Evolutionary conservation across 495 filamentous ascomycete genomes (phyloP), one percentile per base, ranked within the genome.

Genomic region (Podospora tetraspora): DNA sequence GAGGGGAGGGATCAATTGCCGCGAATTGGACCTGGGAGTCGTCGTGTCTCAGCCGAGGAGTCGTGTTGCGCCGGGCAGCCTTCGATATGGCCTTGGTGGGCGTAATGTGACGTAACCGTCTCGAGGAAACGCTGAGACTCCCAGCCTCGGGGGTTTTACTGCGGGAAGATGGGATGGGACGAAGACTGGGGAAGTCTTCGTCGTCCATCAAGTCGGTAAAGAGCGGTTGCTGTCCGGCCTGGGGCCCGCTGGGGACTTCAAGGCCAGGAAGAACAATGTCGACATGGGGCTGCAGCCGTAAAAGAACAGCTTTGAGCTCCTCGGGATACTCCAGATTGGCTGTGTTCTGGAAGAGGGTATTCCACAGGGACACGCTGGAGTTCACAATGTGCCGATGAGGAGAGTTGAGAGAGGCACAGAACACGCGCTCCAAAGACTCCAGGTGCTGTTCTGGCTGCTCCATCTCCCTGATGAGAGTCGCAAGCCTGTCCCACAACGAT

Each of bases 21-120:
- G 87, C 85, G 71, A 94, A 95, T 59, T 92, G 82, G 34, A 94
- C 82, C 69, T 94, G 91, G 6, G 92, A 93, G 76, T 94, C 85
- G 70, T 94, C 84, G 72, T 95, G 92, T 29, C 88, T 84, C 29
- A 87, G 78, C 25, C 81, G 84, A 3, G 80, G 75, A 22, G 75
- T 74, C 2, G 63, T 68, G 32, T 63, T 73, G 1, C 70, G 76
- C 9, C 66, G 67, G 9, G 59, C 73, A 52, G 24, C 62, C 68
- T 61, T 62, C 25, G 58, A 68, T 27, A 34, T 56, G 24, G 70
- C 73, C 64, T 62, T 62, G 16, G 68, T 75, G 12, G 79, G 74
- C 4, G 82, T 78, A 0, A 68, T 61, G 24, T 76, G 71, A 11
- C 68, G 59, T 10, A 68, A 73, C 56, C 73, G 72, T 66, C 76